Base-by-base conservation (phyloP, 805 yeast species). In the Metschnikowia colocasiae region DNA sequence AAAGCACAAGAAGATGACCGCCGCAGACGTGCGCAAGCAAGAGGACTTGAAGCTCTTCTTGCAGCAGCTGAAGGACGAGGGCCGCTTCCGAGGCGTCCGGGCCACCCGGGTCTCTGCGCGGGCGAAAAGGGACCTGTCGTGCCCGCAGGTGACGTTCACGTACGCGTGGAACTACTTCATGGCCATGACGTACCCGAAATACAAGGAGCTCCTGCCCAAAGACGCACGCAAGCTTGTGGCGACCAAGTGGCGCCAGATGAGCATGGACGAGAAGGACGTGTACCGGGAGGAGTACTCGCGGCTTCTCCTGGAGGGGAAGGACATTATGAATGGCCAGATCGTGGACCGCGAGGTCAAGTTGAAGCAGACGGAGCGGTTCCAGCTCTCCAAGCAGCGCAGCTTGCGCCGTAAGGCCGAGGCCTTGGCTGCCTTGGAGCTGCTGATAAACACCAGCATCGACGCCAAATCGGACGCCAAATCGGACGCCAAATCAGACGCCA, bases 81-180 rank as follows among this genome's bases (percentile, higher is more conserved):
- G 48, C n/a, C 34, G 29, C 6, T 41, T 40, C 44, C 29, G 37
- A 9, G 38, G 46, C 29, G 34, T 9, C 7, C 10, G 22, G 13
- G 16, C 15, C 13, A 13, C 13, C 37, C 27, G 18, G 25, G 31
- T 33, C 3, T 18, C 5, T 4, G 2, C 36, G 3, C 13, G 4
- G 18, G 39, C 42, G 29, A 19, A 40, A n/a, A 27, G 47, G 18
- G 40, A 50, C 12, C 36, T 25, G 12, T 29, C 40, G 18, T 27
- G 33, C 9, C 54, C 49, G 39, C 30, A 61, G 33, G 48, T 68
- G 27, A 61, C 62, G 12, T 54, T 59, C 48, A 61, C 61, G 20
- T 63, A 68, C 46, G 72, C 73, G 1, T 68, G 72, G 71, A 68
- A 69, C 56, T 68, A 65, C 47, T 68, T 50, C 50, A 48, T 58